These are phyloP conservation scores for Lithospermum erythrorhizon DNA, from an alignment of 257 asterid species.

Conservation along the genomic window DNA sequence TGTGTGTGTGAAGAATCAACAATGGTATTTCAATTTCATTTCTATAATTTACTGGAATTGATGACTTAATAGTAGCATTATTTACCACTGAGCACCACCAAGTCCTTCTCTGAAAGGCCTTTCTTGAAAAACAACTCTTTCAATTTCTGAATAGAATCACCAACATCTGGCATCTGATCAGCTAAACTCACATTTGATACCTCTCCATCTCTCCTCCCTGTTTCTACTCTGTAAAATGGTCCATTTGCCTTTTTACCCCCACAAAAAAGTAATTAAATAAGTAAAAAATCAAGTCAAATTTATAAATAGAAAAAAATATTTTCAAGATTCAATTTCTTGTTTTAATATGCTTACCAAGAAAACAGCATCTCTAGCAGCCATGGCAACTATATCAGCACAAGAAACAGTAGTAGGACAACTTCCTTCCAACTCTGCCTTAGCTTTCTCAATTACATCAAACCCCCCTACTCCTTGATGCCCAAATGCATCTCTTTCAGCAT, in stretches of 20 bases:
- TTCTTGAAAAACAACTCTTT: constrained; percentile 45
- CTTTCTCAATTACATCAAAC: constrained; percentile 55
- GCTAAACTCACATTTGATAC: constrained; percentile 39
- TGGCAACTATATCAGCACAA: constrained; percentile 68
- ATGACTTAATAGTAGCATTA: too few relatives aligned
- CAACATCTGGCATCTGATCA: constrained; percentile 55
- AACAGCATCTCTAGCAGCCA: constrained; percentile 86
- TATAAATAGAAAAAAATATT: background rate
- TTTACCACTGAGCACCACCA: constrained; percentile 58
- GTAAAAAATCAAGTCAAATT: background rate
- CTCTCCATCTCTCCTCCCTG: constrained; percentile 67
- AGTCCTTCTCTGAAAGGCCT: constrained; percentile 54
- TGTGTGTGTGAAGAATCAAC: constrained; percentile 2
- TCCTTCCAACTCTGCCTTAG: constrained; percentile 43
- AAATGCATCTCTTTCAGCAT: constrained; percentile 43
- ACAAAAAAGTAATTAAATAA: background rate
- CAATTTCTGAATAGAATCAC: constrained; percentile 39
- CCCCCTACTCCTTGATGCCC: constrained; percentile 77
- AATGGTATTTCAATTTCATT: too few relatives aligned
- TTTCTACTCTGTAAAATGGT: constrained; percentile 51
- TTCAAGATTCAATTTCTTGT: too few relatives aligned
- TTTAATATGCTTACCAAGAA: constrained; percentile 24
- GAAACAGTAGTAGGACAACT: constrained; percentile 58
- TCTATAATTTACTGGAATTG: too few relatives aligned
- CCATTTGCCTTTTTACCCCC: constrained; percentile 40